Base-by-base conservation (phyloP, 441 rosid species). In the Adansonia rubrostipa region DNA sequence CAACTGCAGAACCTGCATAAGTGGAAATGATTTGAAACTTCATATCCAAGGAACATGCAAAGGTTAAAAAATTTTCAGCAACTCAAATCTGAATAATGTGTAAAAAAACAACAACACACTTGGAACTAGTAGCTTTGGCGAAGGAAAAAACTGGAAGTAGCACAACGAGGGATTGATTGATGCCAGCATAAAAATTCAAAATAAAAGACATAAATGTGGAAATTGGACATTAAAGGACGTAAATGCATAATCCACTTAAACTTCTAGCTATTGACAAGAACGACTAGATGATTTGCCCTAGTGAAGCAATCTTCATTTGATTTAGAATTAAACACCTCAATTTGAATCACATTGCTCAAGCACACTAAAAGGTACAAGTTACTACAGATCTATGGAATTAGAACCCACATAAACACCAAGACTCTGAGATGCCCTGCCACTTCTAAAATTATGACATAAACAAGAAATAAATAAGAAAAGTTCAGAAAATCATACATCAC, bases 1-100 rank as follows among this genome's bases (percentile, higher is more conserved):
- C 99, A 82, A 97, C 78, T 42, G 99, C 99, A 85, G 99, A 87
- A 85, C 99, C 99, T 97, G 87, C 70, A 82, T 57, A 86, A 71
- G 74, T 13, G 73, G 69, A 82, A 56, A 78, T 66, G 47, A 79
- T 70, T 68, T 77, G 71, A 78, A 73, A 78, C 77, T 70, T 80
- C 45, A 70, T 67, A 60, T 61, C 33, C 68, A 51, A 60, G 51
- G 48, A 65, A 47, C 24, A 73, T 65, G 40, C 71, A 64, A 48
- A 75, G 70, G 78, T 51, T 66, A 63, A 80, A 75, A 65, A 15
- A 50, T 50, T 11, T 57, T 57, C 53, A 54, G 62, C 47, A 74
- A 73, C 28, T 22, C 61, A 64, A 56, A 60, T 47, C 69, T 33
- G 48, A 64, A 47, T 11, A 73, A 20, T 4, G 75, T 62, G 50